Conservation (phyloP, 2,329 filamentous ascomycete genomes). For the Moelleriella libera region DNA sequence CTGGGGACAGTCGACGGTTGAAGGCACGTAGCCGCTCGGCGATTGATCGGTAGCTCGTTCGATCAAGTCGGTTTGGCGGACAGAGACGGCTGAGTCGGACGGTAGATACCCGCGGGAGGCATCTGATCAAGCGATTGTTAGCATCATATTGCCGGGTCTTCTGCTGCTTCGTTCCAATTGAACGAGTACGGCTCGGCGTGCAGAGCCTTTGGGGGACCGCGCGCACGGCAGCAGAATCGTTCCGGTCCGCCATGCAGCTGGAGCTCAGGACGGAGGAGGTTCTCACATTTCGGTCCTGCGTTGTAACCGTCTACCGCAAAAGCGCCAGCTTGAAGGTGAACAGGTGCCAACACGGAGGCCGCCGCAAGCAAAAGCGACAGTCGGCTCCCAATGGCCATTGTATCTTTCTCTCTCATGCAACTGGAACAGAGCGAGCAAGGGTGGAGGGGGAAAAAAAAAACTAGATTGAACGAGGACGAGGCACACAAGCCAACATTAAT, state of each 20-base stretch:
- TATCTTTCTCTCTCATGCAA: neutral
- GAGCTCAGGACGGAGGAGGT: neutral
- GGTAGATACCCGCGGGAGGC: neutral
- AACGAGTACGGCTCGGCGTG: too few species aligned
- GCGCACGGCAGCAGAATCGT: too few species aligned
- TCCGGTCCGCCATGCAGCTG: neutral
- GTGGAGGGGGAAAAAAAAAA: neutral
- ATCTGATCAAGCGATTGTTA: neutral
- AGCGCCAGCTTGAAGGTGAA: slow-evolving; percentile 1
- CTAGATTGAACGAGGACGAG: too few species aligned
- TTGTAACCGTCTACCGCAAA: slow-evolving; percentile 1
- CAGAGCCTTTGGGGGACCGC: too few species aligned
- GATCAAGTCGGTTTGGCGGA: slow-evolving; percentile 5
- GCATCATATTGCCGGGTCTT: too few species aligned
- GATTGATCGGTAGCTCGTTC: slow-evolving; percentile 16
- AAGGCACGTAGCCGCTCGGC: slow-evolving; percentile 52
- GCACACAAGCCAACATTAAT: too few species aligned
- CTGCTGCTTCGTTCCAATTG: too few species aligned
- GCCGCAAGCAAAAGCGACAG: slow-evolving; percentile 7
- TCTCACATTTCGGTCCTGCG: slow-evolving; percentile 5
- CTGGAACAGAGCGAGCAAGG: neutral
- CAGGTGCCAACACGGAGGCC: slow-evolving; percentile 1
- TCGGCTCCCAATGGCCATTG: slow-evolving; percentile 4
- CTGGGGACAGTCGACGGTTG: slow-evolving; percentile 52
- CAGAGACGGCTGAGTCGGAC: neutral